Evolutionary conservation across 345 rosid species (phyloP), one percentile per base, ranked within the genome.

Genomic region (Lumnitzera littorea): DNA sequence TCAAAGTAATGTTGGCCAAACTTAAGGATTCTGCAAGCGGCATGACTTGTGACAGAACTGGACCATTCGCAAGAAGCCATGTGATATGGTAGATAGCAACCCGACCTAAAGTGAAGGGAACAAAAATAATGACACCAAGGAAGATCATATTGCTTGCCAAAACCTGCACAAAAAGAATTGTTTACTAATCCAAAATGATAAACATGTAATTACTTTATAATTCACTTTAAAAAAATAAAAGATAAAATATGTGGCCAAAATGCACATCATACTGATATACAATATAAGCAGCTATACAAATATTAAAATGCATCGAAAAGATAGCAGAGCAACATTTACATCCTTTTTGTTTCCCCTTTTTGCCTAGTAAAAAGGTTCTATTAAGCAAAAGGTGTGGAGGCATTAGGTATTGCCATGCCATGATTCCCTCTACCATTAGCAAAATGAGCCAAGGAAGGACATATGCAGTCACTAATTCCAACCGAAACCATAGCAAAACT

Each of bases 91-190:
- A 79, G 48, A 95, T 76, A 52, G 82, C 80, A 47, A 86, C 60
- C 67, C 99, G 88, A 62, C 99, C 99, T 15, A 95, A 51, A 15
- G 98, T 84, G 71, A 95, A 95, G 57, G 99, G 99, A 60, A 88
- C 79, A 61, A 95, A 85, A 78, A 95, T 81, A 55, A 95, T 89
- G 62, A 87, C 96, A 14, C 96, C 97, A 43, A 95, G 99, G 89
- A 95, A 95, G 76, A 95, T 95, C 92, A 91, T 88, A 70, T 91
- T 95, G 87, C 99, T 95, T 0, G 95, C 96, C 41, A 95, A 78
- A 72, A 95, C 99, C 99, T 95, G 94, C 67, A 78, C 60, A 62
- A 46, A 66, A 50, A 64, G 63, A 70, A 69, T 46, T 24, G 31
- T 31, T 51, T 31, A 46, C 48, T 20, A 53, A 36, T 2, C n/a